Evolutionary conservation across 1,284 basidiomycete species (phyloP), one percentile per base, ranked within the genome.

Genomic region (Irpex sp.): DNA sequence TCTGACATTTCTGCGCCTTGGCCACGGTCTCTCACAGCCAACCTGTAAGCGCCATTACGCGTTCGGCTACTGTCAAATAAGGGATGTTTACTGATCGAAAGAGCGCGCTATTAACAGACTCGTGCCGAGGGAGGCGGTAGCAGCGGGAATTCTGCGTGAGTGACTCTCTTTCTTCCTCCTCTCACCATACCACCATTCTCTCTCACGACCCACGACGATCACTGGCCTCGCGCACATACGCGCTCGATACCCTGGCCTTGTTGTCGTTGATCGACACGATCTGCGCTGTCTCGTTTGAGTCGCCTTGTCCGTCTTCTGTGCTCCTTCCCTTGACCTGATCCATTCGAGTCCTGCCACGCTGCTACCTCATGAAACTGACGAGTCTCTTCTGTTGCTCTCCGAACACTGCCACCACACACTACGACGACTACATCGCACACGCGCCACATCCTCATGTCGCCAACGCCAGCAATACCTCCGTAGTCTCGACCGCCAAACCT

Each of bases 351-450:
- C 31, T 17, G 17, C 31, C 53, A 21, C 26, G 39, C 19, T 36
- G 57, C 54, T 43, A 46, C 36, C 57, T 26, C 63, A 67, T 67
- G 66, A 64, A 64, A 59, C 61, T 67, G 57, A 66, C 61, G 50
- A 62, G 43, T 35, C 61, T 62, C 1, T 58, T 64, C 33, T 67
- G 66, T 61, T 67, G 64, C 35, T 47, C 62, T 37, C 33, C 64
- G 31, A 57, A 57, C 39, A 17, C 59, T 51, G 51, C 58, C 33
- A 26, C 15, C 19, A 21, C 19, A 35, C 15, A 50, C 61, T 63
- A 63, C 21, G 65, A 65, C 15, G 65, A 64, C 5, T 26, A 61
- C 1, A 26, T 26, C 26, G 26, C 26, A 2, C 26, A 26, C 26
- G 33, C 58, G 4, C 35, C 58, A 33, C n/a, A 43, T 4, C 21